Evolutionary conservation across 1,139 yeast genomes (phyloP).

Genomic region (Scheffersomyces cryptocercus): DNA sequence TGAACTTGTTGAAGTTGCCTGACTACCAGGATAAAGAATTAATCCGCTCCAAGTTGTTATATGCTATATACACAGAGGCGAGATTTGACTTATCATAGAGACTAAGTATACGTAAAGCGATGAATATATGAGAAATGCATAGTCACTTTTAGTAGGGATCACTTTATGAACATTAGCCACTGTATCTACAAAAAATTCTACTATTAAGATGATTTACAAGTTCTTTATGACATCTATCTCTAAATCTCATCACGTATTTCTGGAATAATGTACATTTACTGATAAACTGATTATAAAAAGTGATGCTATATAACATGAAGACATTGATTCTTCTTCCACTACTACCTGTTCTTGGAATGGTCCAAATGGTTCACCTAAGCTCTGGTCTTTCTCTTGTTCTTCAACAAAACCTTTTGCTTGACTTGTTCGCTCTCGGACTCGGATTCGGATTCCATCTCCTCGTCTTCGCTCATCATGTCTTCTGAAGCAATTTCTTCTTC

Average conservation of each 20-base stretch:
- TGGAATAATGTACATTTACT: conserved; percentile 6
- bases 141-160: conserved; percentile 1
- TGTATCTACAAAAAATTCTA: too few relatives aligned
- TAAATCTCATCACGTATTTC: not conserved
- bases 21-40: conserved; percentile 65
- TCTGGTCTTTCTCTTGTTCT: conserved; percentile 59
- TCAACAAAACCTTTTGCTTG: conserved; percentile 76
- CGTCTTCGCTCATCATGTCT: conserved; percentile 35
- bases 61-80: conserved; percentile 78
- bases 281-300: conserved; percentile 2
- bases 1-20: conserved; percentile 82
- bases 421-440: conserved; percentile 43
- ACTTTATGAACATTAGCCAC: not conserved
- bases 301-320: too few relatives aligned
- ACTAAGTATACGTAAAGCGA: conserved; percentile 1
- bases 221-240: not conserved
- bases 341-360: too few relatives aligned
- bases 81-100: conserved; percentile 75
- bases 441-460: conserved; percentile 47
- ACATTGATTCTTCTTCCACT: too few relatives aligned
- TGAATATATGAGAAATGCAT: not conserved
- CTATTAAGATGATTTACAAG: too few relatives aligned
- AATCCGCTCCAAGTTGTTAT: conserved; percentile 64
- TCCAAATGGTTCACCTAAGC: conserved; percentile 5
- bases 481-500: conserved; percentile 41